phyloP scores from a whole-genome alignment of 371 early-diverging fungal genomes.

The Rhizomucor pusillus region DNA sequence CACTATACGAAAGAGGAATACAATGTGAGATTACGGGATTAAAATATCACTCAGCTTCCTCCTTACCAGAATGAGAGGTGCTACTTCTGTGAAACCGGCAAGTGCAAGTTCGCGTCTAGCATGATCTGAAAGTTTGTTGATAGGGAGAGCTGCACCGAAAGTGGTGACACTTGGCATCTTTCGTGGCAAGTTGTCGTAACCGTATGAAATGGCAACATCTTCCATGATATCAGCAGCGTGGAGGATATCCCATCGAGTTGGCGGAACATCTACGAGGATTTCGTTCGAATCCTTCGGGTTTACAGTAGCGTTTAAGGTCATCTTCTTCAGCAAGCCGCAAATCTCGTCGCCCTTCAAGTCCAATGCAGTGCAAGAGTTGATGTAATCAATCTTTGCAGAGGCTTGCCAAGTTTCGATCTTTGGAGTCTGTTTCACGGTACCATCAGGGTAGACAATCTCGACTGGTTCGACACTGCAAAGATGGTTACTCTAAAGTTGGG shows the following conservation, averaged over 20 bases:
- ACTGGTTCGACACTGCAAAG: slow-evolving; percentile 83
- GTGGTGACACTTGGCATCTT: slow-evolving; percentile 82
- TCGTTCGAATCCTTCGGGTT: slow-evolving; percentile 56
- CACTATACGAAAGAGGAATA: slow-evolving; percentile 51
- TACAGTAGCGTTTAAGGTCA: slow-evolving; percentile 82
- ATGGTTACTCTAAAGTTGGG: neutral
- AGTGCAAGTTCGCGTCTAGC: slow-evolving; percentile 91
- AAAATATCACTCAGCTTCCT: neutral
- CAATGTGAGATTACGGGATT: slow-evolving; percentile 1
- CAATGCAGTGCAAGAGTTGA: slow-evolving; percentile 85
- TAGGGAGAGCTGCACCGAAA: slow-evolving; percentile 84
- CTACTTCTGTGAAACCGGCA: slow-evolving; percentile 95
- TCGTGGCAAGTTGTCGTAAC: slow-evolving; percentile 94
- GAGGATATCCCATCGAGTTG: slow-evolving; percentile 95
- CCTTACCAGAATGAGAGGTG: slow-evolving; percentile 90
- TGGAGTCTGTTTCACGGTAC: slow-evolving; percentile 62
- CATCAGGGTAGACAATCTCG: slow-evolving; percentile 86
- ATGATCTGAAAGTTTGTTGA: slow-evolving; percentile 94
- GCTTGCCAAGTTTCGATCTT: slow-evolving; percentile 71
- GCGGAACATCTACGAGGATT: slow-evolving; percentile 84
- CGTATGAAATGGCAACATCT: slow-evolving; percentile 99
- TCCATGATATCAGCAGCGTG: slow-evolving; percentile 99
- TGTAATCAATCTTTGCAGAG: slow-evolving; percentile 77
- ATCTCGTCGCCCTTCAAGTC: slow-evolving; percentile 76
- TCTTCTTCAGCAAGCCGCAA: slow-evolving; percentile 72